Evolutionary conservation across 345 rosid species (phyloP).

Genomic region (Rhizophora mangle): DNA sequence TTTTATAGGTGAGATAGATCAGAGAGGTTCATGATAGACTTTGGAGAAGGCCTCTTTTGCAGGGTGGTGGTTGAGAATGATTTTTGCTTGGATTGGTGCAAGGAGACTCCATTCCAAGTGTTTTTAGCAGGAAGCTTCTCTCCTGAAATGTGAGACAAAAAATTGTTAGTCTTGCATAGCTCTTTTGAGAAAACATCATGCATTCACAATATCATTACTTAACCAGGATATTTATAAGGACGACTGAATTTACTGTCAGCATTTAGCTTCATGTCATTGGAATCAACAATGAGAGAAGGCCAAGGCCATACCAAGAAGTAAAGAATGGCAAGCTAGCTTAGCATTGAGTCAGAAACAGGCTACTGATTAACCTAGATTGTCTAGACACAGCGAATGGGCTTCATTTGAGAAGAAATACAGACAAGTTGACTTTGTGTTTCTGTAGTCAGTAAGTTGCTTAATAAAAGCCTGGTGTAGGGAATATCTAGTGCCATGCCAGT

Average conservation of each 20-base stretch:
- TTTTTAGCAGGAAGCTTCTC: constrained; percentile 79
- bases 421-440: not conserved
- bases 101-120: constrained; percentile 90
- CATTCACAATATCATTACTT: not conserved
- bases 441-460: too few species aligned
- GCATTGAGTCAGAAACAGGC: not conserved
- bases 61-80: constrained; percentile 74
- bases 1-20: constrained; percentile 29
- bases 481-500: not conserved
- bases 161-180: constrained; percentile 23
- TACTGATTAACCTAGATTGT: not conserved
- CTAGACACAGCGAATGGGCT: not conserved
- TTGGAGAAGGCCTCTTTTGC: constrained; percentile 95
- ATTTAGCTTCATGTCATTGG: not conserved
- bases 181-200: constrained; percentile 12
- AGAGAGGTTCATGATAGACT: constrained; percentile 55
- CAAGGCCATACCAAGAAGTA: too few species aligned
- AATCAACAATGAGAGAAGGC: not conserved
- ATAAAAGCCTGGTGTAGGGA: not conserved
- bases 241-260: not conserved
- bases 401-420: too few species aligned
- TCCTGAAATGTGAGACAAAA: constrained; percentile 57
- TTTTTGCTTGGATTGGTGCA: constrained; percentile 50
- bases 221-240: not conserved
- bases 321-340: too few species aligned